These are phyloP conservation scores for Nitzschia palea DNA, from an alignment of 108 stramenopile genomes.

Conservation along the genomic window DNA sequence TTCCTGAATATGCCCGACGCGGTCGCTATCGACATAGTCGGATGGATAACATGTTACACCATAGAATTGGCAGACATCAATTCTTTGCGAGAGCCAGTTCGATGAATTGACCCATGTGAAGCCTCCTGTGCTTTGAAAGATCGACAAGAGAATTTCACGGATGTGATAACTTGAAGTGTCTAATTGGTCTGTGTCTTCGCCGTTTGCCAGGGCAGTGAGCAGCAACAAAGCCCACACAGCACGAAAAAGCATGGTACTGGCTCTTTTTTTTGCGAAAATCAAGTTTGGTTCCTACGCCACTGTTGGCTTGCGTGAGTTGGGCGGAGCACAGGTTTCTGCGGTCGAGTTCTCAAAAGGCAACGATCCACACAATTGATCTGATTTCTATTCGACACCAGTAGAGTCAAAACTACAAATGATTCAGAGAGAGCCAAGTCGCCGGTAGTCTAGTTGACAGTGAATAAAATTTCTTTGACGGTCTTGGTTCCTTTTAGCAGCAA, in stretches of 20 bases:
- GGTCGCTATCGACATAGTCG: conserved; percentile 10
- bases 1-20: conserved; percentile 51
- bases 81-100: conserved; percentile 32
- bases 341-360: too few species aligned
- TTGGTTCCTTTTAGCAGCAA: too few species aligned
- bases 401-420: too few species aligned
- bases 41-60: conserved; percentile 61
- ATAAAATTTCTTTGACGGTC: too few species aligned
- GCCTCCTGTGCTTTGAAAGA: conserved; percentile 29
- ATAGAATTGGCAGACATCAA: conserved; percentile 60
- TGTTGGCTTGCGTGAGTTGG: too few species aligned
- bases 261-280: too few species aligned
- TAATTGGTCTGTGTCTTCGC: neutral
- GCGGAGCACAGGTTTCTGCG: too few species aligned
- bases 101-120: conserved; percentile 31
- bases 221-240: neutral
- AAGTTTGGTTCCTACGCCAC: too few species aligned
- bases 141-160: conserved; percentile 18
- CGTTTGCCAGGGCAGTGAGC: neutral
- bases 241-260: neutral
- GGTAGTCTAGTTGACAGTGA: too few species aligned
- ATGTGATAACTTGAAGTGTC: conserved; percentile 9
- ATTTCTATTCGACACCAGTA: too few species aligned
- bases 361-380: too few species aligned
- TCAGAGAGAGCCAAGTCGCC: too few species aligned